phyloP scores from a whole-genome alignment of 164 flowering plant genomes.

The Vitis labrusca region DNA sequence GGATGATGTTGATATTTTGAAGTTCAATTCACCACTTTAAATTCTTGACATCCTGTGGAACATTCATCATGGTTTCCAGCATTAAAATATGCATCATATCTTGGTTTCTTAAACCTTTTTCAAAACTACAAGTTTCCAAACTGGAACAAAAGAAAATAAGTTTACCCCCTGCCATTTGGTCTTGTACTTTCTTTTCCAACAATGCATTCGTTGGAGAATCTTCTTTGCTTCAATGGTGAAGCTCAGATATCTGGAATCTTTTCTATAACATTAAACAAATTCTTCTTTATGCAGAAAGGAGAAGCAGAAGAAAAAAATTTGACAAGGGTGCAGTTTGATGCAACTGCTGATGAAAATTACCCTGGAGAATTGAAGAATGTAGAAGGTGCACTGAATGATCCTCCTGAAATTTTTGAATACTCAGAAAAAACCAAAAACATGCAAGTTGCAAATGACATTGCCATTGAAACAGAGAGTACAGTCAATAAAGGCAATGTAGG shows the following conservation, averaged over 20 bases:
- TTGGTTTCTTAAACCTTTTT: no score
- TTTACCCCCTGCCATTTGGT: neutral
- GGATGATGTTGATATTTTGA: no score
- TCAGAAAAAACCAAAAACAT: constrained; percentile 11
- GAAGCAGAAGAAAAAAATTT: constrained; percentile 16
- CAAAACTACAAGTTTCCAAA: neutral
- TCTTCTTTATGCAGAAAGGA: constrained; percentile 22
- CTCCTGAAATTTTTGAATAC: constrained; percentile 12
- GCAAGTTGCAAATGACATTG: constrained; percentile 7
- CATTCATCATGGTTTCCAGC: no score
- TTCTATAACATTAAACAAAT: neutral
- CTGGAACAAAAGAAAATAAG: neutral
- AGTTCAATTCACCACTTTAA: no score
- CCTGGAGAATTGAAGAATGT: constrained; percentile 17
- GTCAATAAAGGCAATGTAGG: constrained; percentile 15
- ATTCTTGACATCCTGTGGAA: no score
- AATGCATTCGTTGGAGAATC: neutral
- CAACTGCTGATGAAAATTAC: constrained; percentile 1
- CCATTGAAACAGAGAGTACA: constrained; percentile 4
- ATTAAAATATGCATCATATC: no score
- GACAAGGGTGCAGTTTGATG: constrained; percentile 11
- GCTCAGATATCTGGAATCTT: neutral
- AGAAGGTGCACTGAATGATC: constrained; percentile 11
- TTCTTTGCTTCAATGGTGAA: neutral
- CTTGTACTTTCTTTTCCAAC: neutral